Evolutionary conservation across 257 asterid species (phyloP), one percentile per base, ranked within the genome.

Genomic region (Apocynum venetum): DNA sequence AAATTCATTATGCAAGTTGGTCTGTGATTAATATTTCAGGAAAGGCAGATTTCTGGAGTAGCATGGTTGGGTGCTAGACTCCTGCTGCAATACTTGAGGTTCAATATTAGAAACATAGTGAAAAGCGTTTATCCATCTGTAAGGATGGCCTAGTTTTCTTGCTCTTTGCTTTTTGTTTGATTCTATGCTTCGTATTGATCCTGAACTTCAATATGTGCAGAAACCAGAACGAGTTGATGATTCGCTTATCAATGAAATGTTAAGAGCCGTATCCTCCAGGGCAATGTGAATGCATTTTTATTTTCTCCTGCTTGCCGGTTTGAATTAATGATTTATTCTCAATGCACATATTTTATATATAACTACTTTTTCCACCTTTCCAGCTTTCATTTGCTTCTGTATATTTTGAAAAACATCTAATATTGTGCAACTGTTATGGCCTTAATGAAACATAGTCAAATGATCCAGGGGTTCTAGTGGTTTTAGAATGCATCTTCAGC

Each of bases 261-360:
- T 88, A 74, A 91, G 98, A 92, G 91, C 98, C 47, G 98, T 94
- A 94, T 94, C 98, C 98, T 92, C 81, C 2, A 13, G 12, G 59
- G 36, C 69, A 52, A n/a, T 67, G 17, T 5, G 2, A 25, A 15
- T 14, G 51, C 20, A 74, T 77, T 79, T 71, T 31, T 52, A 35
- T 19, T 68, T 17, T 17, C 52, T 43, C 44, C 38, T 68, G 36
- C 52, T 67, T 43, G 5, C 51, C 72, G 11, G 43, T 10, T 67
- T 53, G 38, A 48, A n/a, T 38, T 13, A 69, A 47, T 38, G 51
- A 53, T 68, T 51, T 19, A 11, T 0, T 9, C 12, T 25, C 47
- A 35, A 36, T 31, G 73, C 20, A 7, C 53, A 46, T 31, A 3
- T 71, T 31, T 41, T 70, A 19, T 41, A 43, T 40, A 43, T 40